Base-by-base conservation (phyloP, 495 filamentous ascomycete species). In the Xylaria longipes region DNA sequence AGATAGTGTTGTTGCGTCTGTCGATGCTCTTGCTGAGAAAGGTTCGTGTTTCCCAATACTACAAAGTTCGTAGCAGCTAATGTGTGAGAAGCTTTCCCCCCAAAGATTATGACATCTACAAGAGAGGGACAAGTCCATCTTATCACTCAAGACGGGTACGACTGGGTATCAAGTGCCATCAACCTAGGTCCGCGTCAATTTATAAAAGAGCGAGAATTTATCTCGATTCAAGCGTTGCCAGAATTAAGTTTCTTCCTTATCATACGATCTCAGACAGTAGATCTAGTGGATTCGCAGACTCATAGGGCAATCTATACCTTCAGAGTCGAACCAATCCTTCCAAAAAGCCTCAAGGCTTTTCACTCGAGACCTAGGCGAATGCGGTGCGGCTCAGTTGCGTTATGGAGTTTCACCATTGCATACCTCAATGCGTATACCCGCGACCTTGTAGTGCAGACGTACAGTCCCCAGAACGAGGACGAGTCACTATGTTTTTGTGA, bases 401-500 rank as follows among this genome's bases (percentile, higher is more conserved):
- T 91, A 1, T 79, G 82, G 39, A 87, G 83, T 17, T 80, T 90
- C 48, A 85, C 86, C 0, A 74, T 91, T 27, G 82, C 83, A n/a
- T 91, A 91, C 72, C 79, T 77, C 29, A 83, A 83, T 72, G 72
- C 79, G 3, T 86, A 88, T 46, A 86, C 83, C 1, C 84, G 82
- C 20, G 84, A 87, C 46, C 84, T 87, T 37, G 81, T 89, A 45
- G 79, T 90, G 62, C 87, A 89, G 46, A 87, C 84, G 0, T 90
- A 88, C 72, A 76, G 83, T n/a, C 85, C 87, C 0, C 78, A 81
- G 17, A 74, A 81, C 4, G 83, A 85, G 31, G 80, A 73, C 14
- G 82, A 84, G 67, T 76, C 78, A 5, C 76, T 85, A 12, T 83
- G 78, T 70, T 82, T 85, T 22, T 80, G 79, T 54, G 78, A 79